These are phyloP conservation scores for Talaromyces sp. DNA, from an alignment of 2,329 filamentous ascomycete genomes.

Conservation along the genomic window DNA sequence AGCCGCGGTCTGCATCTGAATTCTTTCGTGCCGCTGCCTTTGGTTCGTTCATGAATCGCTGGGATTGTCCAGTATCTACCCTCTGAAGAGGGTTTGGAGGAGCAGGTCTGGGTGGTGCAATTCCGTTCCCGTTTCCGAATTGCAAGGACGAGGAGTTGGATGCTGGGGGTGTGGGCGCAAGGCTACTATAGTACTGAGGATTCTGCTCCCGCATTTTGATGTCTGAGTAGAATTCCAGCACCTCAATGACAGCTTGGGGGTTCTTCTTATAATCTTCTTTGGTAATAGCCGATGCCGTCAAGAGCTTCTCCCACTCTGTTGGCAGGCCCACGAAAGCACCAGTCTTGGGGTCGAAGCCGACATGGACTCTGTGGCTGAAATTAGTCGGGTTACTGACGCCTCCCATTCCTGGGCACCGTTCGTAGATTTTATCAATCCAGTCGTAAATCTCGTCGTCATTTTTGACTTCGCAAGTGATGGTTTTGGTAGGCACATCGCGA, in stretches of 20 bases:
- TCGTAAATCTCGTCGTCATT: constrained; percentile 95
- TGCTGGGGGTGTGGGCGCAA: constrained; percentile 60
- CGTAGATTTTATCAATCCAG: constrained; percentile 98
- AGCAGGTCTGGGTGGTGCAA: constrained; percentile 65
- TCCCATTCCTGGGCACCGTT: constrained; percentile 93
- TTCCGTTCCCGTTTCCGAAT: constrained; percentile 48
- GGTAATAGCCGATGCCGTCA: constrained; percentile 94
- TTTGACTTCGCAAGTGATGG: constrained; percentile 88
- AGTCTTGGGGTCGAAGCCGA: constrained; percentile 92
- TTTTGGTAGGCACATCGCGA: constrained; percentile 73
- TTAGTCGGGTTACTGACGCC: constrained; percentile 98
- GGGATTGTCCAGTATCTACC: constrained; percentile 41
- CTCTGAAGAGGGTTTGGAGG: constrained; percentile 49
- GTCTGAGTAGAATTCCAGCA: constrained; percentile 64
- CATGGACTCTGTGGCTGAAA: constrained; percentile 94
- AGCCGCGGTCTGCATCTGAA: constrained; percentile 53
- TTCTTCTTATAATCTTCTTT: constrained; percentile 99
- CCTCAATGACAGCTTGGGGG: constrained; percentile 69
- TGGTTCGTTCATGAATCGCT: constrained; percentile 26
- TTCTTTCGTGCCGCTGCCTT: constrained; percentile 42
- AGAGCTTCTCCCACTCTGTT: constrained; percentile 91
- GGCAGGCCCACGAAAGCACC: constrained; percentile 93
- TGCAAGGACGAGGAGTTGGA: constrained; percentile 43
- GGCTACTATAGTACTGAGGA: constrained; percentile 54
- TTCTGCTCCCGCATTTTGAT: constrained; percentile 61